Base-by-base conservation (phyloP, 1,284 basidiomycete species). In the Rhizoctonia solani region DNA sequence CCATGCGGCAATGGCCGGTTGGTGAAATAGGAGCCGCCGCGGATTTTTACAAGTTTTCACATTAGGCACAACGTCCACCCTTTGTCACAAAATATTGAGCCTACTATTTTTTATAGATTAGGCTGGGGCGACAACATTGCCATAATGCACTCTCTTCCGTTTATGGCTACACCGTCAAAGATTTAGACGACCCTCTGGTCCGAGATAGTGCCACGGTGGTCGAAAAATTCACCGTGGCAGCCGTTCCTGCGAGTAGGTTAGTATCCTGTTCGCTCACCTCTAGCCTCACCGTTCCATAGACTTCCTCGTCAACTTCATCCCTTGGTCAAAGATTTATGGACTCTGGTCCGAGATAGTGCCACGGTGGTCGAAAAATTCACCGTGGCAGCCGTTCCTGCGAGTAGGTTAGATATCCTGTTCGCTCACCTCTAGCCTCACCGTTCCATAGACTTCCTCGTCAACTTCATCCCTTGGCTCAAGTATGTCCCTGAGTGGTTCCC, bases 401-500 rank as follows among this genome's bases (percentile, higher is more conserved):
- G 66, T 67, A 56, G 39, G 66, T 25, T 29, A 8, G 23, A n/a
- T 23, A 21, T 8, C 37, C 8, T 8, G 53, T 25, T 58, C 23
- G 27, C 41, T 44, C 55, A 58, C 19, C 9, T 4, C n/a, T 23
- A 58, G n/a, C n/a, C n/a, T n/a, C n/a, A n/a, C n/a, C 16, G 37
- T 8, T 39, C 19, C 25, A 8, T 9, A 63, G 50, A 53, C 23
- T 53, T 53, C 29, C 27, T 29, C 9, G 61, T 53, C 23, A 65
- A 65, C 11, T n/a, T 25, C n/a, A 41, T 65, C 3, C 49, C 61
- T 4, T 65, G 61, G 61, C 37, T 69, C 13, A 68, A 68, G 41
- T 63, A 53, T 27, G 42, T 69, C 6, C 69, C 69, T 11, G 39
- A 55, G n/a, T 69, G 69, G 69, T 50, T 69, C n/a, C 69, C 69